These are phyloP conservation scores for Sistotremastrum suecicum DNA, from an alignment of 768 basidiomycete genomes.

Conservation along the genomic window DNA sequence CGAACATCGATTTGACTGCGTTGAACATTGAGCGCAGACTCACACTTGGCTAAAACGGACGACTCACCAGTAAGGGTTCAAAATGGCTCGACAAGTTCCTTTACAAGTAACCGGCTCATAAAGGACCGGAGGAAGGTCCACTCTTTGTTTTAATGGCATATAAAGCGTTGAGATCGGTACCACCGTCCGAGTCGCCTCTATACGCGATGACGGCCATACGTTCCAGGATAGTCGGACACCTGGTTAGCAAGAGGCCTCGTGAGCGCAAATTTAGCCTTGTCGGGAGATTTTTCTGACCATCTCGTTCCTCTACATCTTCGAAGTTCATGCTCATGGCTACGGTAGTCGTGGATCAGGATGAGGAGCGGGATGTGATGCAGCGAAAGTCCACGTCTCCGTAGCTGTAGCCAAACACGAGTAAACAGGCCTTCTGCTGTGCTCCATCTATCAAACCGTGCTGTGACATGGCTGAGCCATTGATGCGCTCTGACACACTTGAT, in stretches of 20 bases:
- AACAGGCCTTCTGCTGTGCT: too few species aligned
- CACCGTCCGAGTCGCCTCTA: conserved; percentile 94
- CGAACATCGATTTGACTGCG: conserved; percentile 94
- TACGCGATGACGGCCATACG: conserved; percentile 94
- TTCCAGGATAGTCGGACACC: conserved; percentile 97
- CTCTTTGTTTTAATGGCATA: conserved; percentile 85
- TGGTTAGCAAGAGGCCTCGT: conserved; percentile 14
- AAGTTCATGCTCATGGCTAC: conserved; percentile 38
- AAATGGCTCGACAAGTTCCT: conserved; percentile 89
- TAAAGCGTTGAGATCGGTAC: conserved; percentile 98
- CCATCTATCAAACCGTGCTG: too few species aligned
- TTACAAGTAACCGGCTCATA: conserved; percentile 99
- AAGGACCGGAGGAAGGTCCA: conserved; percentile 88
- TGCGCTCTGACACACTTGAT: too few species aligned
- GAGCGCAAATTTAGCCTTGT: neutral
- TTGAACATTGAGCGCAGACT: neutral
- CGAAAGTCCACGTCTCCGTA: too few species aligned
- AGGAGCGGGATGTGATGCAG: too few species aligned
- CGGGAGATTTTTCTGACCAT: conserved; percentile 40
- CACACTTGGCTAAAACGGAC: conserved; percentile 1
- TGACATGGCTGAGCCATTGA: too few species aligned
- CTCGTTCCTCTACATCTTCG: conserved; percentile 95
- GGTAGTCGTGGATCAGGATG: too few species aligned
- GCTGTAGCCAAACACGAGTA: too few species aligned
- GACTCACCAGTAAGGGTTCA: conserved; percentile 91